Conservation (phyloP, 148 eudicot species). For the Tetragonia tetragonoides region DNA sequence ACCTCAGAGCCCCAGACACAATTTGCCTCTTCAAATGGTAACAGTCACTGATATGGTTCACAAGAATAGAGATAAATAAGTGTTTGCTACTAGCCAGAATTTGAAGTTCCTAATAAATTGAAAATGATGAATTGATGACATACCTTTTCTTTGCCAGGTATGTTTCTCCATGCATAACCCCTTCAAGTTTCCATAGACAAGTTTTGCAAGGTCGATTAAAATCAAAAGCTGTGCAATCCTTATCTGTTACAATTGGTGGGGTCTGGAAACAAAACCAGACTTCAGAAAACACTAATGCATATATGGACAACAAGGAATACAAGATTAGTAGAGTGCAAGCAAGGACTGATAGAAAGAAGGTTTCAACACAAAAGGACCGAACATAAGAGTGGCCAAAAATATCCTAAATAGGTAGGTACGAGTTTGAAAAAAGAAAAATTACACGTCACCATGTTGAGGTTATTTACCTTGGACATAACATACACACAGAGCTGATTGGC, state of each 20-base stretch:
- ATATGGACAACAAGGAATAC: neutral
- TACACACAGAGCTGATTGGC: neutral
- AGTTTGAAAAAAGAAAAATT: neutral
- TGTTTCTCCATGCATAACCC: slow-evolving; percentile 99
- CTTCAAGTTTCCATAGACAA: slow-evolving; percentile 96
- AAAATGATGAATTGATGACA: slow-evolving; percentile 21
- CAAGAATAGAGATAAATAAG: slow-evolving; percentile 13
- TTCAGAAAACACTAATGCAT: slow-evolving; percentile 10
- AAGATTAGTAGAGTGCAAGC: neutral
- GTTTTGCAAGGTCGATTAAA: slow-evolving; percentile 96
- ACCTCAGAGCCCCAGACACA: slow-evolving; percentile 84
- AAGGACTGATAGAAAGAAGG: neutral
- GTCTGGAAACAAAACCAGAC: slow-evolving; percentile 56
- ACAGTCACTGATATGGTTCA: slow-evolving; percentile 70
- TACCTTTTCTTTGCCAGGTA: slow-evolving; percentile 96
- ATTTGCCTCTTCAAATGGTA: slow-evolving; percentile 94
- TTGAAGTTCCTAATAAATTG: slow-evolving; percentile 16
- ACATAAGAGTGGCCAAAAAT: neutral
- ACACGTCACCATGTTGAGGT: neutral
- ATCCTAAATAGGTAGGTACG: neutral
- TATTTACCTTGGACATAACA: neutral
- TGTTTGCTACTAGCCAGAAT: slow-evolving; percentile 6
- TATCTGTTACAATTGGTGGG: slow-evolving; percentile 92
- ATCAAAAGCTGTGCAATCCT: slow-evolving; percentile 96
- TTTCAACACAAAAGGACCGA: neutral